Base-by-base conservation (phyloP, 257 asterid genomes). In the Paraleonurus japonicus region DNA sequence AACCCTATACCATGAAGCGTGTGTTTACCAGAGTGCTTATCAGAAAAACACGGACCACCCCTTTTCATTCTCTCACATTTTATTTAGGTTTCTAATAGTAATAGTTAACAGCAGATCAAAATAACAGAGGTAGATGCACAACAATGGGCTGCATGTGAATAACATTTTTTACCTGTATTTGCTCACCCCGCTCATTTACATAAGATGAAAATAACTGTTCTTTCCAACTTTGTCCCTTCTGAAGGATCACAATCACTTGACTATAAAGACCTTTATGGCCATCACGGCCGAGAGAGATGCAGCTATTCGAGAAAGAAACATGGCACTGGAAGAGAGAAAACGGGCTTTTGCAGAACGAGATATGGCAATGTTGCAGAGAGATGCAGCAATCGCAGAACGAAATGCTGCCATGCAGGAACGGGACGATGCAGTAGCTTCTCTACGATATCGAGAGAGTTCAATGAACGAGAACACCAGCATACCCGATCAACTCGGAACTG, bases 271-370 rank as follows among this genome's bases (percentile, higher is more conserved):
- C 72, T 92, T 83, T 73, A 88, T 92, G 96, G 85, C 98, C 83
- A 88, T 92, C 85, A 88, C 84, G 85, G 90, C 96, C 23, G 96
- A 90, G 84, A 85, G 96, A 84, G 96, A 92, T 82, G 96, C 96
- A 20, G 98, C 98, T 66, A 90, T 92, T 74, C 85, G 88, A 26
- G 98, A 92, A 75, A 84, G 95, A 79, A 92, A 92, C 83, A 84
- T 92, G 96, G 98, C 98, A n/a, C 65, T 92, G 62, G 96, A 90
- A 77, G 98, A 92, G 90, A 84, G 96, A 70, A 92, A 88, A 82
- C 83, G 92, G 67, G 98, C 96, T 53, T 90, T 90, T 55, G 86
- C 92, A 19, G 98, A 92, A 86, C 82, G 96, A 70, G 98, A 92
- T 77, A 87, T 88, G 91, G 96, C 98, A 37, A 86, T 90, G 96